Base-by-base conservation (phyloP, 305 asterid species). In the Lippia alba region DNA sequence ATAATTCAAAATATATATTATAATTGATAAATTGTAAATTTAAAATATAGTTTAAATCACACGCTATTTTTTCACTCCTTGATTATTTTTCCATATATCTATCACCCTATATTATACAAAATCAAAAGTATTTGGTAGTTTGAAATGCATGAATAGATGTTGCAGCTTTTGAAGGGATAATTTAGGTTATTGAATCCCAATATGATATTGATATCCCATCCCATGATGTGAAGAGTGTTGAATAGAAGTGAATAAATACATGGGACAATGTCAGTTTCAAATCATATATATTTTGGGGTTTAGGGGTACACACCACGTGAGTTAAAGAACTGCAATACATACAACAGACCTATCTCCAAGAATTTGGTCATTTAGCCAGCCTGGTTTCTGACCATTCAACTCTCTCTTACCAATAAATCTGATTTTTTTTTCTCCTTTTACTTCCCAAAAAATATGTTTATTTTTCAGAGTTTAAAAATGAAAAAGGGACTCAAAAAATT, bases 281-380 rank as follows among this genome's bases (percentile, higher is more conserved):
- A 77, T 61, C 5, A 61, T 60, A 60, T 8, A 61, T 44, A 11
- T 44, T 39, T 51, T 36, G 14, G 39, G 30, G 44, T 33, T 14
- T n/a, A 20, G 60, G 71, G 76, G 74, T 64, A 71, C 77, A 74
- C 50, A 56, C 54, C 80, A 75, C 83, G 83, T 79, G 83, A 79
- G 8, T 46, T 45, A 56, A 75, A 61, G 54, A 34, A 69, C 44
- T 14, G 40, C 53, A 12, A 17, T 24, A 24, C 30, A 24, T 24
- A 24, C 30, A 24, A 24, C 30, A 1, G 1, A 24, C 30, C 30
- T 24, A 24, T 24, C 44, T 66, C 74, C 61, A 57, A 71, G 20
- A 36, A 44, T 45, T 70, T 60, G 49, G 67, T 75, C 67, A 39
- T 46, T 24, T 17, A 8, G 58, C 67, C 74, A 56, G 78, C 71